Base-by-base conservation (phyloP, 2,329 filamentous ascomycete genomes). In the Penicillium sp. region DNA sequence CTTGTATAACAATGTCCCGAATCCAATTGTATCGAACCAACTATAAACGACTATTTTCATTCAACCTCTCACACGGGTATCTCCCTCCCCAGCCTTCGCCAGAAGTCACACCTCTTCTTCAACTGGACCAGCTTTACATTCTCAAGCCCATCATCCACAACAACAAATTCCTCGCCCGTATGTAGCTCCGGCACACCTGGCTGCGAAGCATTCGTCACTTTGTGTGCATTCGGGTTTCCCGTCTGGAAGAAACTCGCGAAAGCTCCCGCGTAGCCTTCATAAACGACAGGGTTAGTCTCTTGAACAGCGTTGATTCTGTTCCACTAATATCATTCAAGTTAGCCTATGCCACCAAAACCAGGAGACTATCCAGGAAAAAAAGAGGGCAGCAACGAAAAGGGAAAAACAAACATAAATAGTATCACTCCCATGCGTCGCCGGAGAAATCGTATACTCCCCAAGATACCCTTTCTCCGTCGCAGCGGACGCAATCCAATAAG, bases 171-270 rank as follows among this genome's bases (percentile, higher is more conserved):
- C 55, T 77, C 66, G 0, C 73, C 75, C 0, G 71, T 70, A 13
- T 48, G 65, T 19, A 82, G 61, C 10, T 68, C 59, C 2, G 84
- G 83, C 8, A 85, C 78, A 1, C 65, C 66, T 2, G 53, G 57
- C 73, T 79, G 16, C 70, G 69, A 46, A 2, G 57, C 57, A 52
- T 77, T 74, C 0, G 82, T 85, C 36, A 86, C 59, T 57, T 86
- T 86, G 56, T 82, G 75, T 13, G 76, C 71, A 63, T 87, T 86
- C 0, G 84, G 83, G 67, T 86, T 78, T 0, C 82, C 83, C 0
- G 81, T 84, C 67, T 82, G 77, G 57, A 87, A 81, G 68, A 86
- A 87, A 25, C 80, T 83, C 0, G 82, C 84, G 65, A 87, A 80
- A 0, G 84, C 83, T 5, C 85, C 84, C 1, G 80, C 70, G 59